These are phyloP conservation scores for Pelargonium myrrhifolium DNA, from an alignment of 441 rosid species.

Conservation along the genomic window DNA sequence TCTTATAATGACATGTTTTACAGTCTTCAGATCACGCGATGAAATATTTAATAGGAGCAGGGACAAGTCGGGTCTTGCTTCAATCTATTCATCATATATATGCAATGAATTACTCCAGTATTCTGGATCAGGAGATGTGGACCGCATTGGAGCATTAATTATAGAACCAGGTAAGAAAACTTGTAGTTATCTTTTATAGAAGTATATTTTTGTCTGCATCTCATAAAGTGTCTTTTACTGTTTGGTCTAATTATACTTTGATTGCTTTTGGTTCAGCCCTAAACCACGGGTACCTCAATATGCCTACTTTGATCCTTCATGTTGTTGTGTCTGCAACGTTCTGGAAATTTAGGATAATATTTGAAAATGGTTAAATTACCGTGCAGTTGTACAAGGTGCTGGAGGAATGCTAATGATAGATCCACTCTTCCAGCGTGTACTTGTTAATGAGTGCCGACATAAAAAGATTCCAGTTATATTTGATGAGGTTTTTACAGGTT, in stretches of 20 bases:
- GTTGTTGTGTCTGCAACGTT: not conserved
- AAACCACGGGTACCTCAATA: too few species aligned
- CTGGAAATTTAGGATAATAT: slow-evolving; percentile 3
- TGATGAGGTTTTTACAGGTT: slow-evolving; percentile 95
- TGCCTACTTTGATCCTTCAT: not conserved
- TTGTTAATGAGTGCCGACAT: slow-evolving; percentile 65
- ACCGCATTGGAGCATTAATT: slow-evolving; percentile 68
- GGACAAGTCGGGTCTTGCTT: slow-evolving; percentile 55
- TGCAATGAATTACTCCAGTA: slow-evolving; percentile 37
- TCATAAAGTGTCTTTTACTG: not conserved
- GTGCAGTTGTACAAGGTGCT: slow-evolving; percentile 76
- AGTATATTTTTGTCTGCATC: slow-evolving; percentile 1
- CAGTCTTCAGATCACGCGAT: slow-evolving; percentile 65
- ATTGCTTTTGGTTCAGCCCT: not conserved
- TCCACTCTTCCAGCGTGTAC: slow-evolving; percentile 85
- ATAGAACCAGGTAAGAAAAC: slow-evolving; percentile 79
- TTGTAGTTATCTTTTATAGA: not conserved
- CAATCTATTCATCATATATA: slow-evolving; percentile 47
- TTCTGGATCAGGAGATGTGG: slow-evolving; percentile 26
- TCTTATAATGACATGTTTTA: slow-evolving; percentile 17
- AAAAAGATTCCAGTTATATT: slow-evolving; percentile 72
- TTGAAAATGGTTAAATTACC: slow-evolving; percentile 9
- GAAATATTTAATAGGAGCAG: slow-evolving; percentile 57
- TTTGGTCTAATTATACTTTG: not conserved
- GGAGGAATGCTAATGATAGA: slow-evolving; percentile 98